These are phyloP conservation scores for Aspergillus versicolor DNA, from an alignment of 2,329 filamentous ascomycete genomes.

Conservation along the genomic window DNA sequence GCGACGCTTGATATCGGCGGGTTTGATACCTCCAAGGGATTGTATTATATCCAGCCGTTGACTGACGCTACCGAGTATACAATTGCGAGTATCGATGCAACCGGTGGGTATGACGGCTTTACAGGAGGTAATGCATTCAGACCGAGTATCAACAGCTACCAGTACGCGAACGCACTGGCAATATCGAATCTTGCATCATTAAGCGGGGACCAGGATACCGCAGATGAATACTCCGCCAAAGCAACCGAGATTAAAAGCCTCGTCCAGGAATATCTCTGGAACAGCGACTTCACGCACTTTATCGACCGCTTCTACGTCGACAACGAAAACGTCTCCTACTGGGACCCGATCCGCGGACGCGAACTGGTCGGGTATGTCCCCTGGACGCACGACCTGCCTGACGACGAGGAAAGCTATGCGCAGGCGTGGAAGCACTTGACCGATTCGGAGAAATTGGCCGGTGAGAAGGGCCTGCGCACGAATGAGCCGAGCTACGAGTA, in stretches of 20 bases:
- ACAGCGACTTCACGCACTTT: slow-evolving; percentile 45
- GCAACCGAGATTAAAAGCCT: slow-evolving; percentile 37
- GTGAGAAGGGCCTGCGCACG: slow-evolving; percentile 40
- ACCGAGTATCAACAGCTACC: slow-evolving; percentile 47
- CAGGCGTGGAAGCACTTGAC: slow-evolving; percentile 28
- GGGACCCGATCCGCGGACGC: slow-evolving; percentile 41
- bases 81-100: slow-evolving; percentile 45
- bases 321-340: slow-evolving; percentile 38
- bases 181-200: slow-evolving; percentile 42
- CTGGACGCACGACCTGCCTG: slow-evolving; percentile 45
- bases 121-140: slow-evolving; percentile 42
- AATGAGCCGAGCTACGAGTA: slow-evolving; percentile 47
- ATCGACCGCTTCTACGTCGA: slow-evolving; percentile 43
- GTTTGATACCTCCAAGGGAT: slow-evolving; percentile 38
- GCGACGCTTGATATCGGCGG: slow-evolving; percentile 42
- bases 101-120: slow-evolving; percentile 38
- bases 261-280: slow-evolving; percentile 45
- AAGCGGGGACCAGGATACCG: slow-evolving; percentile 21
- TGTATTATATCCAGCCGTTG: slow-evolving; percentile 46
- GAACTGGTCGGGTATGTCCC: slow-evolving; percentile 47
- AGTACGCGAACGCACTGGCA: slow-evolving; percentile 45
- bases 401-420: slow-evolving; percentile 38
- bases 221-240: slow-evolving; percentile 24
- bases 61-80: slow-evolving; percentile 49
- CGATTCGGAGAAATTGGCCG: slow-evolving; percentile 34